Evolutionary conservation across 2,329 filamentous ascomycete genomes (phyloP), one percentile per base, ranked within the genome.

Genomic region (Gaeumannomyces sp.): DNA sequence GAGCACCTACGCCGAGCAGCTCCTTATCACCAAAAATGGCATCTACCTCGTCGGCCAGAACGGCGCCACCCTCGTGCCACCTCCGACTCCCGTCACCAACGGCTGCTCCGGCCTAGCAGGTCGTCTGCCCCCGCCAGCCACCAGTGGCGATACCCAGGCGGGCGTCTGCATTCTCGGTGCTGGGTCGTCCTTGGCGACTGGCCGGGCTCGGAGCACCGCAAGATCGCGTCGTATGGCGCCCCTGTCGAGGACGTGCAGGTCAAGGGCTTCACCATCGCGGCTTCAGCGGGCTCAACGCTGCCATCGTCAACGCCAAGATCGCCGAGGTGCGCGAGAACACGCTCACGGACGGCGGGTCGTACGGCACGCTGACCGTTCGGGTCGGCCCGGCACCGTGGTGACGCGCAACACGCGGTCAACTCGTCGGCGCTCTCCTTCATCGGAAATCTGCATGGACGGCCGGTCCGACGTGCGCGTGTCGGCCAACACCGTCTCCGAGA

Each of bases 281-380:
- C 4, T 77, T 77, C 64, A 68, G 68, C 0, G 76, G 74, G 14
- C 67, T 76, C 63, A 77, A 75, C 63, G 74, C 78, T 29, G 75
- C 73, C n/a, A 67, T 77, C 11, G 58, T 77, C 1, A 76, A 75
- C 2, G 74, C 71, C 13, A 65, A 71, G 58, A 71, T 76, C 58
- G 68, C 72, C 31, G 64, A 68, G 10, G 62, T 76, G 13, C 59
- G 57, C 25, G 64, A 66, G 27, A 77, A 75, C 67, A 73, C 61
- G 4, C 65, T 76, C 27, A 65, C 65, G 13, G 71, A 76, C 61
- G 73, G 70, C 1, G 60, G 33, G 1, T 63, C 65, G 13, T 78
- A 78, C 59, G 76, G 76, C 3, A 66, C 69, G 27, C 72, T 78
- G n/a, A 75, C 76, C 4, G 69, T 71, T n/a, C n/a, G 76, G 76